phyloP scores from a whole-genome alignment of 2,329 filamentous ascomycete species.

The Colletotrichum godetiae region DNA sequence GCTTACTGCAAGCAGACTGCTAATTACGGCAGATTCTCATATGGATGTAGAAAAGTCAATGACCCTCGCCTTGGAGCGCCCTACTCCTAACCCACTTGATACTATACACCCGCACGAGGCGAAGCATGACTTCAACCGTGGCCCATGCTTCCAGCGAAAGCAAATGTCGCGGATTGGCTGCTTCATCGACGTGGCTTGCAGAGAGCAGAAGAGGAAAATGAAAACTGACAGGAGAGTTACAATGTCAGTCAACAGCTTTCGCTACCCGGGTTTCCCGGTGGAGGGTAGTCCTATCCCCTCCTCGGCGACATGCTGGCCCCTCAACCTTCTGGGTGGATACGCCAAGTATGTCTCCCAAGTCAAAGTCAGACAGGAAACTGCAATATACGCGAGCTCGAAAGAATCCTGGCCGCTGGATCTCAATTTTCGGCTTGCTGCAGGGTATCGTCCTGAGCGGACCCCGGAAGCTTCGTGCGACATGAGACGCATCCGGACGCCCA shows the following conservation, averaged over 20 bases:
- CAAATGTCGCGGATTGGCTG: slow-evolving; percentile 13
- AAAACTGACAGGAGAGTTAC: slow-evolving; percentile 18
- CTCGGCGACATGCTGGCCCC: slow-evolving; percentile 16
- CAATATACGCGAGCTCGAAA: not conserved
- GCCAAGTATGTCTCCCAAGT: slow-evolving; percentile 9
- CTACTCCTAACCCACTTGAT: slow-evolving; percentile 4
- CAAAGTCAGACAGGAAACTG: not conserved
- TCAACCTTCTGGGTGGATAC: slow-evolving; percentile 21
- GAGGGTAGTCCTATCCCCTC: slow-evolving; percentile 3
- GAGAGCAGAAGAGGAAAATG: slow-evolving; percentile 7
- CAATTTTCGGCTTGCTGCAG: slow-evolving; percentile 21
- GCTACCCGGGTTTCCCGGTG: slow-evolving; percentile 18
- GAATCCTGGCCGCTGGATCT: not conserved
- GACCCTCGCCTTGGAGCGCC: not conserved
- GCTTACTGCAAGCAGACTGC: slow-evolving; percentile 20
- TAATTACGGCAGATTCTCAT: slow-evolving; percentile 15
- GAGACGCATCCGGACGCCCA: slow-evolving; percentile 17
- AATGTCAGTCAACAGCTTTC: slow-evolving; percentile 2
- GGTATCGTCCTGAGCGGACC: slow-evolving; percentile 8
- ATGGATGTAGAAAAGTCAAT: not conserved
- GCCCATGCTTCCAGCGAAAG: not conserved
- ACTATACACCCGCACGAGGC: slow-evolving; percentile 13
- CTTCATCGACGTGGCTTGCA: slow-evolving; percentile 28
- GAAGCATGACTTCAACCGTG: slow-evolving; percentile 4
- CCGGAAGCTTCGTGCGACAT: slow-evolving; percentile 18